Evolutionary conservation across 2,329 filamentous ascomycete genomes (phyloP).

Genomic region (Trichoderma simmonsii): DNA sequence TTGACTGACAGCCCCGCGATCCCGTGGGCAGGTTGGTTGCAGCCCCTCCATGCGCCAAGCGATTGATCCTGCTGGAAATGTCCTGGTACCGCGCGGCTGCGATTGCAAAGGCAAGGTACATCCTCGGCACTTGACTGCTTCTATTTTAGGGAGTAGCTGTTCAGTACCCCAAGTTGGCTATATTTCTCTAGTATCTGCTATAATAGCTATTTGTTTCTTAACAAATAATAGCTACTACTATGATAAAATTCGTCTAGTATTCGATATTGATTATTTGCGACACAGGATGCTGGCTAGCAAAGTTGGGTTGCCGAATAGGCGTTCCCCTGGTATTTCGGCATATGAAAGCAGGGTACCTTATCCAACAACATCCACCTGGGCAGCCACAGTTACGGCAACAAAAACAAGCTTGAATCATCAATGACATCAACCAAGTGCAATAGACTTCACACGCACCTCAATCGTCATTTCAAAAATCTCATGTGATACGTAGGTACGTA

Average conservation of each 20-base stretch:
- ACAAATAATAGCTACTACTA: too few species aligned
- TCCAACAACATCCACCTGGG: not conserved
- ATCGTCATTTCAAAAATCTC: not conserved
- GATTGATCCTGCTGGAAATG: not conserved
- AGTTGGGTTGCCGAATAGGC: too few species aligned
- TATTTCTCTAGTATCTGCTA: too few species aligned
- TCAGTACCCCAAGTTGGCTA: too few species aligned
- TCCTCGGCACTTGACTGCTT: not conserved
- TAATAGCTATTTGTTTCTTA: too few species aligned
- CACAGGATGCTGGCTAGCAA: too few species aligned
- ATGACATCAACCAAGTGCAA: not conserved
- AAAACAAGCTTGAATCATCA: not conserved
- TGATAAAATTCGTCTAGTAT: too few species aligned
- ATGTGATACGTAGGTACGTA: not conserved
- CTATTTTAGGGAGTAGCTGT: not conserved
- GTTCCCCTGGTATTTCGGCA: not conserved
- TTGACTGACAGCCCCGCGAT: not conserved
- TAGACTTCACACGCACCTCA: not conserved
- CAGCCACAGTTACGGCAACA: not conserved
- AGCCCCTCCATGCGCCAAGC: constrained; percentile 6
- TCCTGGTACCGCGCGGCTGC: not conserved
- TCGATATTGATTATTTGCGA: too few species aligned
- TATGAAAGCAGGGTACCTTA: not conserved
- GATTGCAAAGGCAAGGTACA: not conserved
- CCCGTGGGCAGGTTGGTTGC: not conserved